Evolutionary conservation across 2,329 filamentous ascomycete species (phyloP).

Genomic region (Microdochium trichocladiopsis): DNA sequence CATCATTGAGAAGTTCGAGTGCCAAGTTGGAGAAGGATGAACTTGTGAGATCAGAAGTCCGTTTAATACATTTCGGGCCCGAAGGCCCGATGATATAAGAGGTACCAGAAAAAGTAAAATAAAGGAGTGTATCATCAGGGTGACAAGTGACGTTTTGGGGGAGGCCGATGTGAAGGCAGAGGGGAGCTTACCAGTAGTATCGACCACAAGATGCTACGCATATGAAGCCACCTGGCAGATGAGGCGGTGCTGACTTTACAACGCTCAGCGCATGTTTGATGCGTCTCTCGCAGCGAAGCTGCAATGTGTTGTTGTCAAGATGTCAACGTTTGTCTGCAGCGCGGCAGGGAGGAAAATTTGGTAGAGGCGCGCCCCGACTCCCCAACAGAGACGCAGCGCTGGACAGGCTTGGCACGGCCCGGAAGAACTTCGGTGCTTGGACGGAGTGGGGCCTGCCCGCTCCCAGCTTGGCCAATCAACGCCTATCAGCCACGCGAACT

Average conservation of each 20-base stretch:
- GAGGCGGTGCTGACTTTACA: no score
- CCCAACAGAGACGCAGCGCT: neutral
- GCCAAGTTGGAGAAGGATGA: slow-evolving; percentile 1
- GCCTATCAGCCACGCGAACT: neutral
- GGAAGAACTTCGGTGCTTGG: neutral
- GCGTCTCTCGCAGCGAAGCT: no score
- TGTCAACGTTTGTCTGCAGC: neutral
- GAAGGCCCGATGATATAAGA: slow-evolving; percentile 78
- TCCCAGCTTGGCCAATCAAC: no score
- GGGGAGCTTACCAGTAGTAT: slow-evolving; percentile 25
- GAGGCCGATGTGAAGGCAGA: slow-evolving; percentile 5
- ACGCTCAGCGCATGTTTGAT: no score
- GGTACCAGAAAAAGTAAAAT: slow-evolving; percentile 82
- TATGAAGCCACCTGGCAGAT: no score
- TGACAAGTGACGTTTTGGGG: slow-evolving; percentile 14
- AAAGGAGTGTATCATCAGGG: slow-evolving; percentile 68
- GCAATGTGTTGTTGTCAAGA: neutral
- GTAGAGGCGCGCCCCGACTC: neutral
- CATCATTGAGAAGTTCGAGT: neutral
- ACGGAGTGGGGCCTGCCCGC: neutral
- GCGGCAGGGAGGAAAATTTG: slow-evolving; percentile 2
- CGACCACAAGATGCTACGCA: no score
- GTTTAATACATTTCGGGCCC: slow-evolving; percentile 68
- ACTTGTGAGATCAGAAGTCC: slow-evolving; percentile 65
- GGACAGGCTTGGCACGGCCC: neutral